Conservation (phyloP, 2,329 filamentous ascomycete genomes). For the Metarhizium album region DNA sequence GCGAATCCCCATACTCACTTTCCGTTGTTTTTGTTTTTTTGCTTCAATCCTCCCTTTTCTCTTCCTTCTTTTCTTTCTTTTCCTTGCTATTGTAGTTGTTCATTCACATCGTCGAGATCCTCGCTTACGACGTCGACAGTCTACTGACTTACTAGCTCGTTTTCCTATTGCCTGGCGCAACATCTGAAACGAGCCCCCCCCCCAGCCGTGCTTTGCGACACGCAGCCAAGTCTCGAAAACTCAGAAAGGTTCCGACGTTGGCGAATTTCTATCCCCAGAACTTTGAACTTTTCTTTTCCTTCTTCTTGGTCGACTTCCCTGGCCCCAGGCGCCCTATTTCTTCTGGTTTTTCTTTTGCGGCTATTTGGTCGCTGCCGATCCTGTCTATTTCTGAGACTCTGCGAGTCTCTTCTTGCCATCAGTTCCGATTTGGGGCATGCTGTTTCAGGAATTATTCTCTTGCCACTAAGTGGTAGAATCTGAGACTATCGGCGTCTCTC, state of each 20-base stretch:
- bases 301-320: background rate
- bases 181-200: slow-evolving; percentile 4
- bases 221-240: background rate
- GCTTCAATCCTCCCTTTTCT: background rate
- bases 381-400: background rate
- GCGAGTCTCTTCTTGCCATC: slow-evolving; percentile 2
- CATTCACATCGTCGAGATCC: background rate
- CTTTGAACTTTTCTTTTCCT: background rate
- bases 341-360: background rate
- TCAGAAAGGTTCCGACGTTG: background rate
- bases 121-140: background rate
- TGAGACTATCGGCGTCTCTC: slow-evolving; percentile 3
- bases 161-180: background rate
- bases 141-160: background rate
- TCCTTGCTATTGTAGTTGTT: too few relatives aligned
- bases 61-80: background rate
- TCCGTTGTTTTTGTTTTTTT: background rate
- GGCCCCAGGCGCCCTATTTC: background rate
- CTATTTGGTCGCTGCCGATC: background rate
- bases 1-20: background rate
- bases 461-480: background rate
- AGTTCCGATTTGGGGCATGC: background rate
- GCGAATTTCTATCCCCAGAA: background rate
- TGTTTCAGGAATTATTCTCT: background rate
- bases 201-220: slow-evolving; percentile 1